Evolutionary conservation across 352 stramenopile genomes (phyloP).

Genomic region (Phytophthora fragariaefolia): DNA sequence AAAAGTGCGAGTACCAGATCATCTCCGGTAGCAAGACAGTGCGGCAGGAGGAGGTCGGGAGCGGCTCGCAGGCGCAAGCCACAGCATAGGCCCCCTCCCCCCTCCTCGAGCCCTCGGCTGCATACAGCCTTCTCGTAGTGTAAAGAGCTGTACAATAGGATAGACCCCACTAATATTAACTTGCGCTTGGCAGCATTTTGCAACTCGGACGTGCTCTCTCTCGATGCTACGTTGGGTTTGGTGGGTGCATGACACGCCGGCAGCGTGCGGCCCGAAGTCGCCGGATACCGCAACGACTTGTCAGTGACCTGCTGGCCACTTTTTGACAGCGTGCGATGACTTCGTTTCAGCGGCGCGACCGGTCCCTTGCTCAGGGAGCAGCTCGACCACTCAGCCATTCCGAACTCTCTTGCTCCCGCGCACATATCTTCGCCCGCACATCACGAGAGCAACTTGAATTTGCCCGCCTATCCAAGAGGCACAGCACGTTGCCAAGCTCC

Average conservation of each 20-base stretch:
- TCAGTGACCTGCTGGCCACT: slow-evolving; percentile 1
- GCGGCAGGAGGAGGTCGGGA: slow-evolving; percentile 26
- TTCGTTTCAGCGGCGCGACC: neutral
- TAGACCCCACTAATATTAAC: slow-evolving; percentile 58
- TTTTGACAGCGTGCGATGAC: neutral
- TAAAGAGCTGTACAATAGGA: slow-evolving; percentile 67
- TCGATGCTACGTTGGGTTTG: slow-evolving; percentile 2
- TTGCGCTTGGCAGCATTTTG: slow-evolving; percentile 31
- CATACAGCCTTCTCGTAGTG: slow-evolving; percentile 38
- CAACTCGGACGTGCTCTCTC: slow-evolving; percentile 1
- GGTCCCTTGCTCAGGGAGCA: slow-evolving; percentile 4
- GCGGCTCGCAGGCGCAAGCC: slow-evolving; percentile 23
- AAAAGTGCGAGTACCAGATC: slow-evolving; percentile 73
- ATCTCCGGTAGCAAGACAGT: slow-evolving; percentile 69
- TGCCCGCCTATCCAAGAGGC: slow-evolving; percentile 1
- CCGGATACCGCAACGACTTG: slow-evolving; percentile 1
- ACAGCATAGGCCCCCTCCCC: slow-evolving; percentile 19
- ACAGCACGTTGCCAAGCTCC: neutral
- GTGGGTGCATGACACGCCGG: slow-evolving; percentile 24
- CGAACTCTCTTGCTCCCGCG: slow-evolving; percentile 2
- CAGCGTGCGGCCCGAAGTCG: neutral
- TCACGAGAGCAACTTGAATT: slow-evolving; percentile 23
- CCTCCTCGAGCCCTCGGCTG: neutral
- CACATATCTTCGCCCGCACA: slow-evolving; percentile 20
- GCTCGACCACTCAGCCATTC: slow-evolving; percentile 9